Evolutionary conservation across 75 land plant species (phyloP).

Genomic region (Selaginella tamariscina): DNA sequence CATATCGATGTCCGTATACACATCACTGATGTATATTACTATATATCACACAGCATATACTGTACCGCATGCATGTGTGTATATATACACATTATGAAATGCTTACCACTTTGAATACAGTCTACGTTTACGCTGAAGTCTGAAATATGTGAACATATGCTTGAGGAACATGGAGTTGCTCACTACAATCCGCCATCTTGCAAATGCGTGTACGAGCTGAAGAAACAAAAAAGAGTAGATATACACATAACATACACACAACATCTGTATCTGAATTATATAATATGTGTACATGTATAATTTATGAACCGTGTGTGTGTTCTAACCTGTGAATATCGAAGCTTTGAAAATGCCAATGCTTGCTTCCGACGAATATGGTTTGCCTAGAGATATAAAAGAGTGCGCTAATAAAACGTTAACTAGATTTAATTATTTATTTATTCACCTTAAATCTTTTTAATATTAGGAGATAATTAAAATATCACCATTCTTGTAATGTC

Average conservation of each 20-base stretch:
- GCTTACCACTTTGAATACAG: not conserved
- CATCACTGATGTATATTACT: not conserved
- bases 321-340: not conserved
- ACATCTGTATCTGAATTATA: too few relatives aligned
- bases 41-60: too few relatives aligned
- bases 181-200: not conserved
- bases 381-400: not conserved
- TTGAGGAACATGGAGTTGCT: not conserved
- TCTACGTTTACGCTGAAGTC: not conserved
- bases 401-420: too few relatives aligned
- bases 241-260: too few relatives aligned
- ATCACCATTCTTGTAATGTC: not conserved
- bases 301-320: not conserved
- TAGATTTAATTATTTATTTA: too few relatives aligned
- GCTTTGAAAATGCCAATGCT: not conserved
- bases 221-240: too few relatives aligned
- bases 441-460: too few relatives aligned
- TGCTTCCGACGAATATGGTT: not conserved
- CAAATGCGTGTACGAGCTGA: not conserved
- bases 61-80: too few relatives aligned
- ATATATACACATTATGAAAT: too few relatives aligned
- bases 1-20: too few relatives aligned
- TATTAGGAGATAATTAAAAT: not conserved
- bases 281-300: too few relatives aligned
- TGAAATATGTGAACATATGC: not conserved